Evolutionary conservation across 805 yeast genomes (phyloP).

Genomic region (Pichia heedii): DNA sequence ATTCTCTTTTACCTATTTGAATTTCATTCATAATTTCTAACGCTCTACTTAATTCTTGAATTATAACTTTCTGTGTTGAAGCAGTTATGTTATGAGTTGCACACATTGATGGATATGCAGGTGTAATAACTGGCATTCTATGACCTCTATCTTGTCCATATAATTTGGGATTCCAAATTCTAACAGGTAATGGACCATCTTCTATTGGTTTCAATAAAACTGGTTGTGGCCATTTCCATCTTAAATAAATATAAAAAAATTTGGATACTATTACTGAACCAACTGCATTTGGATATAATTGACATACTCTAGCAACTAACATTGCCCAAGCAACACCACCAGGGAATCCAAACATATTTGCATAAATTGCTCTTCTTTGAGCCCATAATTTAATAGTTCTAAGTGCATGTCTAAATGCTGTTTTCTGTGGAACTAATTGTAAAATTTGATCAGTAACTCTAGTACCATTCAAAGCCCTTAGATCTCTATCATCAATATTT

Average conservation of each 20-base stretch:
- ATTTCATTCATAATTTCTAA: slow-evolving; percentile 62
- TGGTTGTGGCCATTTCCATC: slow-evolving; percentile 99
- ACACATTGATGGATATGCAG: slow-evolving; percentile 98
- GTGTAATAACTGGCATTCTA: slow-evolving; percentile 96
- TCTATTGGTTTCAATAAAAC: slow-evolving; percentile 87
- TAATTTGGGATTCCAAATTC: slow-evolving; percentile 93
- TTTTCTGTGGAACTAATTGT: slow-evolving; percentile 82
- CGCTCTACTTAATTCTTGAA: slow-evolving; percentile 76
- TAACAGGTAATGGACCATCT: slow-evolving; percentile 92
- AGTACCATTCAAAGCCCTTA: slow-evolving; percentile 89
- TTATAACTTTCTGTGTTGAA: slow-evolving; percentile 76
- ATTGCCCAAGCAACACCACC: slow-evolving; percentile 99
- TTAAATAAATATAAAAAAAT: slow-evolving; percentile 74
- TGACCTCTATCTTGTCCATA: slow-evolving; percentile 87
- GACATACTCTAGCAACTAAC: slow-evolving; percentile 97
- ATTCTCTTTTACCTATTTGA: slow-evolving; percentile 47
- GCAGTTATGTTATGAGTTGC: slow-evolving; percentile 93
- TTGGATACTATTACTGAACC: slow-evolving; percentile 85
- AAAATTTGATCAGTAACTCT: slow-evolving; percentile 94
- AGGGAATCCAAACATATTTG: slow-evolving; percentile 92
- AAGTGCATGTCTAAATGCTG: slow-evolving; percentile 85
- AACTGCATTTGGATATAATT: slow-evolving; percentile 91
- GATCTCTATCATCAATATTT: slow-evolving; percentile 85
- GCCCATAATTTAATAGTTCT: slow-evolving; percentile 97
- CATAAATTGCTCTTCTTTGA: slow-evolving; percentile 86